Percentiles rank a stretch among this genome's conserved stretches.
Evolutionary conservation across 305 asterid genomes (phyloP).

Genomic region (Stenogyne calaminthoides): DNA sequence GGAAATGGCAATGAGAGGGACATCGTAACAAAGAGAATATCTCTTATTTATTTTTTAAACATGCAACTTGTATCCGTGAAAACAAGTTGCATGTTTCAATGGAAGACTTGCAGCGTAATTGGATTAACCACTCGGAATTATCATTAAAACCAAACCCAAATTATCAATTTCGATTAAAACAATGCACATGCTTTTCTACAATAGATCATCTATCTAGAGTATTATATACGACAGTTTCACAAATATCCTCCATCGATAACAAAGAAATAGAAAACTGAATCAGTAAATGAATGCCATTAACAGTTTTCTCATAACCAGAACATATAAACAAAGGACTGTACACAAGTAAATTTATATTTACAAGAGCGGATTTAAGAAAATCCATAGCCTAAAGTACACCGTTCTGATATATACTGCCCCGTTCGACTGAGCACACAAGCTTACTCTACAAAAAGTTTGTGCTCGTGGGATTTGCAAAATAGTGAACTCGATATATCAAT

Average conservation of each 20-base stretch:
- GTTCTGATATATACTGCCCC: background rate
- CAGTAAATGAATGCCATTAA: background rate
- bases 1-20: too few relatives aligned
- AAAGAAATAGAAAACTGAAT: background rate
- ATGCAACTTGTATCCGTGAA: too few relatives aligned
- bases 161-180: background rate
- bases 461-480: conserved; percentile 79
- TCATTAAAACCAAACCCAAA: background rate
- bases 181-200: background rate
- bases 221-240: background rate
- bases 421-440: background rate
- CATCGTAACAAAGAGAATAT: too few relatives aligned
- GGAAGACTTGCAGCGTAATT: background rate
- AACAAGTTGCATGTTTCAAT: too few relatives aligned
- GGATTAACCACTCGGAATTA: background rate
- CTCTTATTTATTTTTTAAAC: too few relatives aligned
- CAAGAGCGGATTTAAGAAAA: background rate
- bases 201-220: background rate
- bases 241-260: background rate
- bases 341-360: background rate
- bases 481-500: conserved; percentile 53
- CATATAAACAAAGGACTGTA: background rate
- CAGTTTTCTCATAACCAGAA: conserved; percentile 1
- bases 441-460: conserved; percentile 51
- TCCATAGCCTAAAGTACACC: background rate